Evolutionary conservation across 257 asterid species (phyloP), one percentile per base, ranked within the genome.

Genomic region (Perilla frutescens): DNA sequence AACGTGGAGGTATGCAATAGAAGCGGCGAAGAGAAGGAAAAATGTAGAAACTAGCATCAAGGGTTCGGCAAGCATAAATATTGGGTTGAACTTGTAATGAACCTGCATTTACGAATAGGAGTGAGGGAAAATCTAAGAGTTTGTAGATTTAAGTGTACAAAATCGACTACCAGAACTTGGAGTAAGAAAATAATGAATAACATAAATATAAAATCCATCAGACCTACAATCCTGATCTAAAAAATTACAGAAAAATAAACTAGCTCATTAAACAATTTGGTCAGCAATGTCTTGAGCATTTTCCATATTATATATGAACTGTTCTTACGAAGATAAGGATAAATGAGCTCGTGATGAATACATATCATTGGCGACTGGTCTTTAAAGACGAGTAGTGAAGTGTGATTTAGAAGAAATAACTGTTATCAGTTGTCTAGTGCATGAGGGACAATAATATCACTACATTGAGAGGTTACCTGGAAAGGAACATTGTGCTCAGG

Each of bases 11-110:
- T 90, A 95, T n/a, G 91, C 90, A 51, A 89, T 75, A 75, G 81
- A 89, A 62, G 92, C 84, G 71, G 79, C 54, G 70, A 95, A 95
- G 79, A 90, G 81, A 32, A 92, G 83, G 86, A 92, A 89, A 83
- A 92, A 95, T 32, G 84, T 96, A 58, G 96, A 81, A 70, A 45
- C 82, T 40, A 95, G 83, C 97, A 95, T 90, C 91, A 95, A 49
- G 57, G 99, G 99, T 81, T 95, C 99, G 0, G 98, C 99, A 39
- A 95, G 96, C 99, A 95, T 95, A 78, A 83, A 95, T 70, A 89
- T 44, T 43, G 87, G 91, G 77, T 84, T 86, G 97, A 95, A 95
- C 78, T 82, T 84, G 89, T 95, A 95, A 72, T 89, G 82, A 61
- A 95, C 98, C 99, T 95, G 98, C 88, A 88, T 37, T 59, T 40